Evolutionary conservation across 441 rosid species (phyloP).

Genomic region (Aleurites moluccanus): DNA sequence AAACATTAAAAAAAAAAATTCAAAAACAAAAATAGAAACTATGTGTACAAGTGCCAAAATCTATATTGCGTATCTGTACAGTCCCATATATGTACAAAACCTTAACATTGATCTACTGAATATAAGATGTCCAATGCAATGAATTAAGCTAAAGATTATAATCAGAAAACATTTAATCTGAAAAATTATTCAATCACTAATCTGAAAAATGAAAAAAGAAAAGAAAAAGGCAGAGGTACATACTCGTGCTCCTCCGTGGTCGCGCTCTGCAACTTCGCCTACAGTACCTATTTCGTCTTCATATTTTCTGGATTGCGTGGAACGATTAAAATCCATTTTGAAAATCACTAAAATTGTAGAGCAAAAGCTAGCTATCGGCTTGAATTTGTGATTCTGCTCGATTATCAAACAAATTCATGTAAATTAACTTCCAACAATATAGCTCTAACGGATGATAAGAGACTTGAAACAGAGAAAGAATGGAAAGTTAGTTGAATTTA

Average conservation of each 20-base stretch:
- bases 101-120: not conserved
- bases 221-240: not conserved
- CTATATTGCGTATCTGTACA: not conserved
- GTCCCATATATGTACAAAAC: not conserved
- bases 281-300: not conserved
- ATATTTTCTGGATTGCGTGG: not conserved
- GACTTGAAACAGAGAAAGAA: not conserved
- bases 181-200: too few species aligned
- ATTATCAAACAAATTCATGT: not conserved
- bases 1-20: not conserved
- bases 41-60: not conserved
- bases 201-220: not conserved
- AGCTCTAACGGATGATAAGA: not conserved
- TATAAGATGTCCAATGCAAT: not conserved
- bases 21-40: not conserved
- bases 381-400: not conserved
- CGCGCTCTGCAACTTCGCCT: not conserved
- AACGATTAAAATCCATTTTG: slow-evolving; percentile 1
- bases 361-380: not conserved
- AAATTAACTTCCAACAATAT: not conserved
- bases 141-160: not conserved
- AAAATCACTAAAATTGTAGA: not conserved
- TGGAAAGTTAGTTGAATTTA: too few species aligned
- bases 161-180: not conserved
- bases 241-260: not conserved